Base-by-base conservation (phyloP, 2,329 filamentous ascomycete species). In the Paecilomyces sp. region DNA sequence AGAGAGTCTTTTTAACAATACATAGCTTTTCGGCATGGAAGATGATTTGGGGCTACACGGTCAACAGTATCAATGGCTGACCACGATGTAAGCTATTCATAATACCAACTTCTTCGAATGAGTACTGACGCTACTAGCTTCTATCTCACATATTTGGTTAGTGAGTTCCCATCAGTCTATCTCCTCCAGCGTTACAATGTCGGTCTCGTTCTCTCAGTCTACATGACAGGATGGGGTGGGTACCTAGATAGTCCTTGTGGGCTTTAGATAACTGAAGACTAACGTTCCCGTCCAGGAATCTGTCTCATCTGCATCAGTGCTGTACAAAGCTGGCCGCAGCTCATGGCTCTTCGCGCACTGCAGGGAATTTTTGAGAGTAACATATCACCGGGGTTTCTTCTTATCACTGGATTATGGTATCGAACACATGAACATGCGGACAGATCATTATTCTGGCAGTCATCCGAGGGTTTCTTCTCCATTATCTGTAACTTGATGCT, bases 281-380 rank as follows among this genome's bases (percentile, higher is more conserved):
- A 15, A 36, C 34, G 9, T 13, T 36, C 34, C 15, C 34, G 12
- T 13, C 3, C 34, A 36, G 68, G 70, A 50, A 57, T 64, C 24
- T 62, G 60, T 30, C 60, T 65, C 12, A 58, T 67, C 51, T 58
- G 50, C 53, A 58, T 64, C 47, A 54, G 62, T 28, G 60, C 61
- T 28, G 63, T 62, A 12, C 60, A 64, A 55, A 66, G 74, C 54
- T 75, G 71, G 68, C 60, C 66, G 0, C 68, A 74, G 9, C 62
- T 75, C 15, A 74, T 75, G 68, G 69, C 67, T 2, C 63, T 76
- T 13, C 67, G 73, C 28, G 70, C 66, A 1, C 63, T 75, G 2
- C 72, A 75, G 61, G 72, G 74, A 24, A 68, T 75, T 57, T 76
- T 75, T 58, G 73, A 75, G 58, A 74, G 72, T 58, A 74, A 71